Percentiles rank a stretch among this genome's conserved stretches.
Evolutionary conservation across 2,329 filamentous ascomycete species (phyloP).

Genomic region (Teratosphaeria pseudoeucalypti): DNA sequence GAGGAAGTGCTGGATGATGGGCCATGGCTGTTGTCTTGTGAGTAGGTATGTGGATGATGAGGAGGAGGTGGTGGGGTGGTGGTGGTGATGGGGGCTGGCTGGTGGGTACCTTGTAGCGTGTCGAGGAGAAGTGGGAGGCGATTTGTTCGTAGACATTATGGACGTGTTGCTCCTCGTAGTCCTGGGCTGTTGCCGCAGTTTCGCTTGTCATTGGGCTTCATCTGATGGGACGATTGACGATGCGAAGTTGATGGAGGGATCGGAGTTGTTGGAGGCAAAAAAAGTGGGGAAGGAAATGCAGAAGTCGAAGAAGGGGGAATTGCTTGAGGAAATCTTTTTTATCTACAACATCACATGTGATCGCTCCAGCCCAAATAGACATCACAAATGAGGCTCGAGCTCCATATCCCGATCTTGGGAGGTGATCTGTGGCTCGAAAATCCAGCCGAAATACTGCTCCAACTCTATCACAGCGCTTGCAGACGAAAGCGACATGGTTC

Average conservation of each 20-base stretch:
- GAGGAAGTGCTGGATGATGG: slow-evolving; percentile 74
- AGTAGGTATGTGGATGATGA: neutral
- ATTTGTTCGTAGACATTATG: slow-evolving; percentile 87
- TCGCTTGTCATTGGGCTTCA: neutral
- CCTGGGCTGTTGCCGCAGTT: neutral
- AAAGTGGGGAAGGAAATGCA: neutral
- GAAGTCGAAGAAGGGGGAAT: neutral
- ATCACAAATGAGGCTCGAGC: too few species aligned
- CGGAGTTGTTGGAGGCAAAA: neutral
- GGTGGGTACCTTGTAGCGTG: slow-evolving; percentile 52
- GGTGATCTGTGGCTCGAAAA: neutral
- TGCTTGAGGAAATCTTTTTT: neutral
- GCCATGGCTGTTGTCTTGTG: slow-evolving; percentile 60
- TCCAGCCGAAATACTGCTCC: slow-evolving; percentile 4
- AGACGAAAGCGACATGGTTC: slow-evolving; percentile 3
- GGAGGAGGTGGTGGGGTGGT: slow-evolving; percentile 2
- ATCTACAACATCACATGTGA: neutral
- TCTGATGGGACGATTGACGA: neutral
- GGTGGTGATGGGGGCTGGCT: slow-evolving; percentile 6
- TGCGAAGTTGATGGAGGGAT: neutral
- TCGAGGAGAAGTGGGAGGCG: slow-evolving; percentile 73
- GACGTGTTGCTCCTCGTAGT: slow-evolving; percentile 77
- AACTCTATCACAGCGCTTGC: slow-evolving; percentile 1
- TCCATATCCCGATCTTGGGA: neutral
- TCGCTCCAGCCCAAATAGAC: too few species aligned